Evolutionary conservation across 352 stramenopile species (phyloP), one percentile per base, ranked within the genome.

Genomic region (Phytophthora sp.): DNA sequence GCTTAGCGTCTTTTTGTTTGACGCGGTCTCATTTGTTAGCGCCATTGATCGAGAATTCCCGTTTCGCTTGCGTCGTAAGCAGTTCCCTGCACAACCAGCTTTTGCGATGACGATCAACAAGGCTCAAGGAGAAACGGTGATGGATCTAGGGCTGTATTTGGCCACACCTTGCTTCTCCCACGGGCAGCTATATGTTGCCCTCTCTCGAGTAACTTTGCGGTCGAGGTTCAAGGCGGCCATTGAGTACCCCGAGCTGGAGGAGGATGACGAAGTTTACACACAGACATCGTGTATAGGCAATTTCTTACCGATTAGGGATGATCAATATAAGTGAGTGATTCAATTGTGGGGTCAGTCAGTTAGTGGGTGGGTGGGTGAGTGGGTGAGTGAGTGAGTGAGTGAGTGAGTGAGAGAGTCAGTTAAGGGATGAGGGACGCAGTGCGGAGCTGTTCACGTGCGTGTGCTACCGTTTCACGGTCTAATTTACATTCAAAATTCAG

Each of bases 1-100:
- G 36, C 15, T 23, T 24, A 44, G 36, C 36, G 11, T 44, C 36
- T 44, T 44, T 44, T 44, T 23, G 36, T 44, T 44, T 44, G 36
- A 21, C 36, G 36, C 36, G n/a, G 36, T 44, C 36, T 44, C 36
- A 44, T n/a, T n/a, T n/a, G n/a, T 49, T n/a, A 53, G 45, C 27
- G 24, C 69, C 16, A 31, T 53, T 7, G 51, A 21, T 8, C 23
- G 23, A 0, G 44, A 66, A 0, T 72, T 79, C 13, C 63, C 60
- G 0, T 82, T 75, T 23, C 59, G 36, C 0, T 45, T 82, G 21
- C 30, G 45, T 12, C 33, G 53, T 0, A 69, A 62, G 6, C 70
- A 77, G 45, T 78, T 81, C 16, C 65, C 66, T 0, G 51, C 80
- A 0, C 20, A 69, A n/a, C 31, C 63, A 13, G 56, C 69, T 0